Conservation (phyloP, 306 rosid species). For the Casuarina cunninghamiana region DNA sequence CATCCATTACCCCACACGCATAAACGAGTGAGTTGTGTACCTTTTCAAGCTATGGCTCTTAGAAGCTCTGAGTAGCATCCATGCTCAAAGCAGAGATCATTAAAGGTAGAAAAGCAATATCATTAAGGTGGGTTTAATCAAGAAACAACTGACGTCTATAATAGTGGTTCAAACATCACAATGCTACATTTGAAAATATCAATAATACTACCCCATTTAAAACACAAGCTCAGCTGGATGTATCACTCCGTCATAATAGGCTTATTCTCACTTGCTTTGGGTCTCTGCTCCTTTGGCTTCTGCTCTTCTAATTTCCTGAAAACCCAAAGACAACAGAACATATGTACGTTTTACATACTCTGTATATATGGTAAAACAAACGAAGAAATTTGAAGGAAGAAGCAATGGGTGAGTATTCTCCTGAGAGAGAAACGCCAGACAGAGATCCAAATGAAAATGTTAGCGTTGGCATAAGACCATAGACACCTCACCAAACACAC, state of each 20-base stretch:
- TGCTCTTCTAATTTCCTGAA: constrained; percentile 88
- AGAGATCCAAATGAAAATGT: not conserved
- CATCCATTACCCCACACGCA: not conserved
- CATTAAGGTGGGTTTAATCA: constrained; percentile 11
- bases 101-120: not conserved
- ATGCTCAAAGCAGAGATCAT: constrained; percentile 9
- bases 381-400: not conserved
- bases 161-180: not conserved
- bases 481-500: not conserved
- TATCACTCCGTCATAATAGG: constrained; percentile 89
- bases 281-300: constrained; percentile 84
- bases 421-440: not conserved
- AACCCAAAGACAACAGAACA: not conserved
- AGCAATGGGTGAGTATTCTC: not conserved
- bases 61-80: not conserved
- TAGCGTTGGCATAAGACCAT: not conserved
- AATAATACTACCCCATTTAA: constrained; percentile 20
- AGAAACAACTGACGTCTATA: not conserved
- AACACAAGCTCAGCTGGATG: constrained; percentile 16
- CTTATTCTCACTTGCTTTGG: constrained; percentile 90
- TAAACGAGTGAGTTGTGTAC: not conserved
- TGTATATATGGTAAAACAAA: not conserved
- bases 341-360: not conserved
- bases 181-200: not conserved
- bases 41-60: not conserved